Evolutionary conservation across 108 stramenopile species (phyloP).

Genomic region (Pseudonitzschia multistriata): DNA sequence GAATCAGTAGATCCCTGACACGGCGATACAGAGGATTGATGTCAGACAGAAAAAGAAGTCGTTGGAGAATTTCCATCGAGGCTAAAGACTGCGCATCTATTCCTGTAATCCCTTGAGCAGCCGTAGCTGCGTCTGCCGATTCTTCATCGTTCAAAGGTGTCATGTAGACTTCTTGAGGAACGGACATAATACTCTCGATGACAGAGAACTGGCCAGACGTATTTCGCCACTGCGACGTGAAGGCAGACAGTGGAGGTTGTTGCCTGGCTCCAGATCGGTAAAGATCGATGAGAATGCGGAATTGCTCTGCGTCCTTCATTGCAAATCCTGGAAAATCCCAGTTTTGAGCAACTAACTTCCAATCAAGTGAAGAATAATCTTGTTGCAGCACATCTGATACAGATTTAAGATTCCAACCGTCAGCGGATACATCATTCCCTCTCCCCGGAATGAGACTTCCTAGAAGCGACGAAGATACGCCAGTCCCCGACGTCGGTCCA

Average conservation of each 20-base stretch:
- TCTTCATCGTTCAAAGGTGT: slow-evolving; percentile 72
- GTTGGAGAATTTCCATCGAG: slow-evolving; percentile 64
- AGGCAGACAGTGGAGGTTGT: slow-evolving; percentile 55
- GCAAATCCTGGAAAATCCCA: slow-evolving; percentile 88
- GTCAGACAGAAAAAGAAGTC: slow-evolving; percentile 74
- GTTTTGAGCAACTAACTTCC: slow-evolving; percentile 70
- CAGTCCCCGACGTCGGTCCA: slow-evolving; percentile 39
- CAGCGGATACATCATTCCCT: slow-evolving; percentile 18
- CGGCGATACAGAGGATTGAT: slow-evolving; percentile 62
- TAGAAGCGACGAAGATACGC: slow-evolving; percentile 57
- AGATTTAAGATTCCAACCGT: slow-evolving; percentile 87
- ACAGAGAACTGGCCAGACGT: slow-evolving; percentile 78
- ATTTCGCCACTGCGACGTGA: slow-evolving; percentile 81
- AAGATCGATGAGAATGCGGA: slow-evolving; percentile 71
- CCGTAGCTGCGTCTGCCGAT: slow-evolving; percentile 64
- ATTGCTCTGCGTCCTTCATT: slow-evolving; percentile 66
- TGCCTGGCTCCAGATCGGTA: slow-evolving; percentile 68
- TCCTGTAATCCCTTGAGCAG: slow-evolving; percentile 37
- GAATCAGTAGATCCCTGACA: slow-evolving; percentile 74
- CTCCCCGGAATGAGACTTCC: slow-evolving; percentile 54
- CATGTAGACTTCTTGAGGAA: slow-evolving; percentile 63
- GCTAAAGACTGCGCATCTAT: slow-evolving; percentile 76
- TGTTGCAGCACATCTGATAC: slow-evolving; percentile 77
- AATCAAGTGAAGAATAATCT: slow-evolving; percentile 81
- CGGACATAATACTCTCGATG: slow-evolving; percentile 58